phyloP scores from a whole-genome alignment of 805 yeast species.

The Cyberlindnera euphorbiiphila region DNA sequence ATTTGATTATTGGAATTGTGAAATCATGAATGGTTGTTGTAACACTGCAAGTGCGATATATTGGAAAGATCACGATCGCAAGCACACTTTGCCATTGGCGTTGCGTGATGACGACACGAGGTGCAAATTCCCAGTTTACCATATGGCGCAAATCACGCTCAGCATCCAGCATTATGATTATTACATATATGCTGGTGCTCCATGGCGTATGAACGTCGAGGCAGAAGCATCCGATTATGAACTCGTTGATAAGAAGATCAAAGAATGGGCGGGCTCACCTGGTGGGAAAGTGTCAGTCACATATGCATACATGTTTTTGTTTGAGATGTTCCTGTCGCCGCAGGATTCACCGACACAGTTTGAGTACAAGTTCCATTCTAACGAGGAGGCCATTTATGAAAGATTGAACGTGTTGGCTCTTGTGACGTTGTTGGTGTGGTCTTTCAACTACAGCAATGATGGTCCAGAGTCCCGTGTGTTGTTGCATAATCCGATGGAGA shows the following conservation, averaged over 20 bases:
- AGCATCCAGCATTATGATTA: conserved; percentile 75
- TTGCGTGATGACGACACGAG: conserved; percentile 37
- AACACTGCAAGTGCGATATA: conserved; percentile 23
- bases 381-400: conserved; percentile 45
- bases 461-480: conserved; percentile 42
- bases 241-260: conserved; percentile 44
- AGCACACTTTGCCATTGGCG: conserved; percentile 20
- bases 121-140: conserved; percentile 65
- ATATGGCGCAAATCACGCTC: conserved; percentile 68
- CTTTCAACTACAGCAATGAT: conserved; percentile 42
- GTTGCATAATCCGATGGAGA: conserved; percentile 18
- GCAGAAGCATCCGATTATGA: conserved; percentile 50
- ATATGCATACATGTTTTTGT: conserved; percentile 57
- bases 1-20: conserved; percentile 64
- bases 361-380: conserved; percentile 44
- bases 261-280: conserved; percentile 45
- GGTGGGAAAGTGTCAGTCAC: conserved; percentile 52
- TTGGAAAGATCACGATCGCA: conserved; percentile 18
- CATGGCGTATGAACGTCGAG: conserved; percentile 69
- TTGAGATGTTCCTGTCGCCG: conserved; percentile 59
- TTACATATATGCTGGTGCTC: conserved; percentile 77
- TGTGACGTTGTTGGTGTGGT: conserved; percentile 41
- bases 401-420: conserved; percentile 34
- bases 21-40: conserved; percentile 35
- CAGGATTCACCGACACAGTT: conserved; percentile 40